Percentiles rank a stretch among this genome's conserved stretches.
These are phyloP conservation scores for Meyerozyma elateridarum DNA, from an alignment of 1,139 yeast genomes.

Conservation along the genomic window DNA sequence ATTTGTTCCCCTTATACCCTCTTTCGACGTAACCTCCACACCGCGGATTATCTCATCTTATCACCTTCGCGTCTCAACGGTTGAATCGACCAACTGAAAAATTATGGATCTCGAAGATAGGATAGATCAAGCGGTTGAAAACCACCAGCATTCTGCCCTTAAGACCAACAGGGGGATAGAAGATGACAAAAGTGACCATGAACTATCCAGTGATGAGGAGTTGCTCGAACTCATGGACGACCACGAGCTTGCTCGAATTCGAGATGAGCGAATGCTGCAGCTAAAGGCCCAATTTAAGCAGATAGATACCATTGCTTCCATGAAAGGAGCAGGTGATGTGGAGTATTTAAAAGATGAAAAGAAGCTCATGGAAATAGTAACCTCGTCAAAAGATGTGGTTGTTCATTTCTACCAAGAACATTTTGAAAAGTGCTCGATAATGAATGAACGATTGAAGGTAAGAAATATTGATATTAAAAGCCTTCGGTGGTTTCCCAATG, in stretches of 20 bases:
- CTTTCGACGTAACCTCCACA: too few relatives aligned
- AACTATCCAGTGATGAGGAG: conserved; percentile 21
- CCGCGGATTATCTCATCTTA: too few relatives aligned
- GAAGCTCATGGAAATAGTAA: conserved; percentile 48
- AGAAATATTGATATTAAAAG: conserved; percentile 7
- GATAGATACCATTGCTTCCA: conserved; percentile 30
- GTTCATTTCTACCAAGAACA: conserved; percentile 63
- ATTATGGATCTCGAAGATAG: not conserved
- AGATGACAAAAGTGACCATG: not conserved
- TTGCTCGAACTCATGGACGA: conserved; percentile 20
- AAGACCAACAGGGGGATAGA: too few relatives aligned
- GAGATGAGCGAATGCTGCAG: conserved; percentile 49
- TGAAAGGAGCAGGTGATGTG: conserved; percentile 28
- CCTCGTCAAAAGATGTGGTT: conserved; percentile 39
- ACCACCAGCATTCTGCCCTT: not conserved
- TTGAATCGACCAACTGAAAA: too few relatives aligned
- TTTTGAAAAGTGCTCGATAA: conserved; percentile 54
- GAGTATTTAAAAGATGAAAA: conserved; percentile 51
- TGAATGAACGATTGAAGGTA: conserved; percentile 45
- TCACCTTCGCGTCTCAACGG: too few relatives aligned
- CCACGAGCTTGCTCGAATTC: conserved; percentile 25
- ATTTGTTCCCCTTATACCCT: too few relatives aligned
- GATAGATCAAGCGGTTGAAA: not conserved
- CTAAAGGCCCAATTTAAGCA: conserved; percentile 39
- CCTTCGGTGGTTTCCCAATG: too few relatives aligned